A percentile compares a stretch with the other conserved stretches of the same genome.
Evolutionary conservation across 1,284 basidiomycete species (phyloP).

Genomic region (Ceratobasidium sp.): DNA sequence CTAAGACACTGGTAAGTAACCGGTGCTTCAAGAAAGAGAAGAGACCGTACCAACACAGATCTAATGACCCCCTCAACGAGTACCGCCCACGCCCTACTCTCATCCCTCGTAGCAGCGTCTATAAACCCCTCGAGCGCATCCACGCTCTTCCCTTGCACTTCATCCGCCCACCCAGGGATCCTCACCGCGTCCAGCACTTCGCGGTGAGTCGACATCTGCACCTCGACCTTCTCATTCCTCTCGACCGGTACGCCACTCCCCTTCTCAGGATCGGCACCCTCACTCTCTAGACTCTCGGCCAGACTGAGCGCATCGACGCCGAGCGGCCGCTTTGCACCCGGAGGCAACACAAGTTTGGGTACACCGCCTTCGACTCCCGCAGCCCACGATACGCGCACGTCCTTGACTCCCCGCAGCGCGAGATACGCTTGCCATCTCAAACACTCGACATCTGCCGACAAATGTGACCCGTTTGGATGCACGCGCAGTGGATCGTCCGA

Average conservation of each 20-base stretch:
- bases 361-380: slow-evolving; percentile 72
- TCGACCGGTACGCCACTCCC: neutral
- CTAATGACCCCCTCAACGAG: slow-evolving; percentile 78
- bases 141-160: slow-evolving; percentile 59
- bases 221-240: slow-evolving; percentile 49
- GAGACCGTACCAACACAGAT: slow-evolving; percentile 69
- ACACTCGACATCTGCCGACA: slow-evolving; percentile 81
- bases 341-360: slow-evolving; percentile 63
- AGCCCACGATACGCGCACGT: slow-evolving; percentile 70
- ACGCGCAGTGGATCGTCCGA: slow-evolving; percentile 45
- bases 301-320: slow-evolving; percentile 35
- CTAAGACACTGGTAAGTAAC: slow-evolving; percentile 54
- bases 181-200: slow-evolving; percentile 69
- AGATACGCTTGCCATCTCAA: slow-evolving; percentile 87
- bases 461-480: slow-evolving; percentile 55
- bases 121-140: slow-evolving; percentile 72
- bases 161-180: slow-evolving; percentile 73
- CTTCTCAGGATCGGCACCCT: neutral
- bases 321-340: slow-evolving; percentile 47
- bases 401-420: slow-evolving; percentile 68
- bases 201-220: slow-evolving; percentile 37
- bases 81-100: slow-evolving; percentile 81
- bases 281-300: slow-evolving; percentile 26
- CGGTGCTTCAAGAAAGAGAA: neutral
- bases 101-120: slow-evolving; percentile 67